Base-by-base conservation (phyloP, 495 filamentous ascomycete genomes). In the Podospora tetraspora region DNA sequence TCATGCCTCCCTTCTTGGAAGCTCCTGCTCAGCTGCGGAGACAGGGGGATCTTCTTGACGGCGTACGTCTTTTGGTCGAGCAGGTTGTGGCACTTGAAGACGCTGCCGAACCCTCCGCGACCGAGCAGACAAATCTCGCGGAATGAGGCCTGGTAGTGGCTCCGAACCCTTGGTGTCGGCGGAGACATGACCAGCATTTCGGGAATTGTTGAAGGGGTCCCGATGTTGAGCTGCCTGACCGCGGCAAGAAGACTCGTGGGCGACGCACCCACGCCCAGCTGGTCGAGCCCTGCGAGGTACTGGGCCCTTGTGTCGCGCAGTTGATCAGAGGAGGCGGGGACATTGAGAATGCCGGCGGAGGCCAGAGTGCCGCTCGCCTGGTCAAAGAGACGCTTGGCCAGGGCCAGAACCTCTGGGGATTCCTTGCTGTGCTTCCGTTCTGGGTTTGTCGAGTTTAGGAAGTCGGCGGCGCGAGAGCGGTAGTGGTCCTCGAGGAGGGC, bases 41-140 rank as follows among this genome's bases (percentile, higher is more conserved):
- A 58, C 3, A 65, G 43, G 8, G 63, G 63, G 7, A 65, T 65
- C 56, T 65, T 65, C n/a, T 65, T 65, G 21, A 65, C 63, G 43
- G 63, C 63, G 56, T 65, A 65, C 19, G 56, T 65, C 63, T 65
- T 65, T 59, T 65, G 63, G 56, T 65, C 63, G 16, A 65, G 56
- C 22, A 65, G 56, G 32, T 65, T 65, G 24, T 65, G 63, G 56
- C 63, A 65, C 56, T 65, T 65, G 63, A 65, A 65, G 52, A 65
- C 63, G 8, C 63, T 21, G 24, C 63, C 63, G 25, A 65, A 65
- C 16, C 63, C 63, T 19, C 63, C 63, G 8, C 63, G 43, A 1
- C 63, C 63, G 52, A 65, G 22, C 12, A 65, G 56, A 9, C 43
- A 65, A 12, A 65, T 16, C 56, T 65, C 63, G 19, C 63, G 25